phyloP scores from a whole-genome alignment of 2,329 filamentous ascomycete species.

The Cryphonectria parasitica region DNA sequence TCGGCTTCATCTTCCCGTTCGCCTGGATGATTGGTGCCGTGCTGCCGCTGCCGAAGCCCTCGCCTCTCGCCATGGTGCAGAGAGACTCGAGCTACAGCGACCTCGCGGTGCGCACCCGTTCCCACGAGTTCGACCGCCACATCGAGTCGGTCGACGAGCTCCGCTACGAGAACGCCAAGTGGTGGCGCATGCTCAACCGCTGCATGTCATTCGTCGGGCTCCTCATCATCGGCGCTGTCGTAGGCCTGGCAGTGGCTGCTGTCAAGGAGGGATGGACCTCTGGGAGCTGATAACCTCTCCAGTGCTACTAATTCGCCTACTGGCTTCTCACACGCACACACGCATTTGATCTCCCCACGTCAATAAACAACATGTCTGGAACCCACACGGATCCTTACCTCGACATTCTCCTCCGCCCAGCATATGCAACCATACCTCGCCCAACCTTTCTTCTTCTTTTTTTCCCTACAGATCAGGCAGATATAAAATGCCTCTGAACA shows the following conservation, averaged over 20 bases:
- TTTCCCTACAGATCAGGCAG: neutral
- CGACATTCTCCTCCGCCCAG: neutral
- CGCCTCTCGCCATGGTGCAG: slow-evolving; percentile 57
- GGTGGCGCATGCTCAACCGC: slow-evolving; percentile 65
- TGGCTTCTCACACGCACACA: neutral
- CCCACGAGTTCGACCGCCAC: slow-evolving; percentile 41
- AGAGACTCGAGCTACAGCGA: slow-evolving; percentile 45
- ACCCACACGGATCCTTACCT: neutral
- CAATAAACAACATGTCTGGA: neutral
- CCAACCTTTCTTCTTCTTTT: neutral
- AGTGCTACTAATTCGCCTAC: neutral
- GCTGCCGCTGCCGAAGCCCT: slow-evolving; percentile 68
- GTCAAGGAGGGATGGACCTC: slow-evolving; percentile 53
- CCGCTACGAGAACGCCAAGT: slow-evolving; percentile 56
- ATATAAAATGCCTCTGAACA: neutral
- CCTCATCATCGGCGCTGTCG: slow-evolving; percentile 56
- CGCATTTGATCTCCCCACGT: neutral
- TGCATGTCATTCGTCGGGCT: slow-evolving; percentile 61
- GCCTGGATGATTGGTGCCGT: slow-evolving; percentile 82
- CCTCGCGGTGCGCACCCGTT: slow-evolving; percentile 38
- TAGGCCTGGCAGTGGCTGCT: slow-evolving; percentile 57
- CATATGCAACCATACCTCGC: neutral
- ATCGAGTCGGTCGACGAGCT: slow-evolving; percentile 46
- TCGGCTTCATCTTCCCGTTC: slow-evolving; percentile 79
- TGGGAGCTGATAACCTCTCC: slow-evolving; percentile 7